These are phyloP conservation scores for Phytophthora sp. DNA, from an alignment of 352 stramenopile species.

Conservation along the genomic window DNA sequence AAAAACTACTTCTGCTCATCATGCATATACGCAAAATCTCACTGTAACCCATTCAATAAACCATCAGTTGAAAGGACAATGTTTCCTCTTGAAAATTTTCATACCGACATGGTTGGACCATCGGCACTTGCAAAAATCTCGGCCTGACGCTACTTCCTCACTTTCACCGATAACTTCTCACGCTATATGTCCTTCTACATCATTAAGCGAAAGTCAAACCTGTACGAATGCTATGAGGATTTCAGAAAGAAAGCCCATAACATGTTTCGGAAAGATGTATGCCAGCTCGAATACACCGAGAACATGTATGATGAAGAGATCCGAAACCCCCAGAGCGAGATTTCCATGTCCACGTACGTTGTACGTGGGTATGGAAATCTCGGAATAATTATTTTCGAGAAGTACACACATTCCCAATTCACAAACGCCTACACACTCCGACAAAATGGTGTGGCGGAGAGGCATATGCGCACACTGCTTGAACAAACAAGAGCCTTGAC, in stretches of 20 bases:
- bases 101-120: background rate
- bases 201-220: background rate
- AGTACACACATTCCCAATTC: slow-evolving; percentile 24
- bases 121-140: background rate
- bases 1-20: background rate
- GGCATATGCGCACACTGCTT: slow-evolving; percentile 23
- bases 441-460: slow-evolving; percentile 16
- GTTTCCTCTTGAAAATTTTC: background rate
- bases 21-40: background rate
- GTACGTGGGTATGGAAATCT: slow-evolving; percentile 16
- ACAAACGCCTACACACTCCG: slow-evolving; percentile 21
- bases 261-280: background rate
- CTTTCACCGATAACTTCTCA: background rate
- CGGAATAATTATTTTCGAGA: slow-evolving; percentile 6
- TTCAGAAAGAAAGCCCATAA: background rate
- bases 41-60: slow-evolving; percentile 1
- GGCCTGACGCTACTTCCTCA: background rate
- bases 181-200: background rate
- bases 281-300: background rate
- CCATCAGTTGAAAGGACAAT: too few relatives aligned
- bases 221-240: background rate
- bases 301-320: background rate
- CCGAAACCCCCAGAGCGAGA: background rate
- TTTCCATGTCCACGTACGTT: too few relatives aligned
- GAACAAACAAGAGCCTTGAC: slow-evolving; percentile 9